These are phyloP conservation scores for Pseudogymnoascus sp. DNA, from an alignment of 2,329 filamentous ascomycete species.

Conservation along the genomic window DNA sequence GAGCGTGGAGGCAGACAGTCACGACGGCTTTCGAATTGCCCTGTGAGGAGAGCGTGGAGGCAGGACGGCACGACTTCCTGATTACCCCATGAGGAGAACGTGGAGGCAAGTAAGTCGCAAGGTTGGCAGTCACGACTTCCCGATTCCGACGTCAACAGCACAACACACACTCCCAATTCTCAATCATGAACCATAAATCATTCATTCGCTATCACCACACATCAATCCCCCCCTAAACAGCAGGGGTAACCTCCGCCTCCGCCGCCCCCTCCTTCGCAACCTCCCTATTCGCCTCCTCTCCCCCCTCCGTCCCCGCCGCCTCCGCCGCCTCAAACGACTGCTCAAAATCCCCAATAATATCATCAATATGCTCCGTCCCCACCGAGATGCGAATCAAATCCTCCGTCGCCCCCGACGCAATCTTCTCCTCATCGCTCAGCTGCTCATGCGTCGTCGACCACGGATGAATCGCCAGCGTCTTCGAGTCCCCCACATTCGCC, in stretches of 20 bases:
- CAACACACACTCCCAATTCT: neutral
- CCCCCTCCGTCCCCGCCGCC: constrained; percentile 31
- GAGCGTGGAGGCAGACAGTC: too few relatives aligned
- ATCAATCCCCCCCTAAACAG: neutral
- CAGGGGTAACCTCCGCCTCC: neutral
- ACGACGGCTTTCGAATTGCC: too few relatives aligned
- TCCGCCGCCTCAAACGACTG: constrained; percentile 67
- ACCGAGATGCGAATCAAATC: constrained; percentile 93
- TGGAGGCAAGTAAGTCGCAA: too few relatives aligned
- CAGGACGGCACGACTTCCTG: too few relatives aligned
- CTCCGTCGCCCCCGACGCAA: constrained; percentile 73
- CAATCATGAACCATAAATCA: neutral
- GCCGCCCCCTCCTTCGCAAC: neutral
- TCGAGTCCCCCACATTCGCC: constrained; percentile 92
- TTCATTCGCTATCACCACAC: neutral
- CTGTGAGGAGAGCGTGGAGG: too few relatives aligned
- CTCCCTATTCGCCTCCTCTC: constrained; percentile 17
- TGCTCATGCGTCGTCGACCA: constrained; percentile 96
- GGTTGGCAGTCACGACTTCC: too few relatives aligned
- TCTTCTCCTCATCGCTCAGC: constrained; percentile 71
- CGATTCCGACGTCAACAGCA: neutral
- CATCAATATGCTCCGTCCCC: constrained; percentile 92
- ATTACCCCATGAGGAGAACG: too few relatives aligned
- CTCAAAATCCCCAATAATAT: constrained; percentile 92
- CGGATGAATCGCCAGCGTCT: constrained; percentile 90